phyloP scores from a whole-genome alignment of 106 monocot species.

The Allium sativum region DNA sequence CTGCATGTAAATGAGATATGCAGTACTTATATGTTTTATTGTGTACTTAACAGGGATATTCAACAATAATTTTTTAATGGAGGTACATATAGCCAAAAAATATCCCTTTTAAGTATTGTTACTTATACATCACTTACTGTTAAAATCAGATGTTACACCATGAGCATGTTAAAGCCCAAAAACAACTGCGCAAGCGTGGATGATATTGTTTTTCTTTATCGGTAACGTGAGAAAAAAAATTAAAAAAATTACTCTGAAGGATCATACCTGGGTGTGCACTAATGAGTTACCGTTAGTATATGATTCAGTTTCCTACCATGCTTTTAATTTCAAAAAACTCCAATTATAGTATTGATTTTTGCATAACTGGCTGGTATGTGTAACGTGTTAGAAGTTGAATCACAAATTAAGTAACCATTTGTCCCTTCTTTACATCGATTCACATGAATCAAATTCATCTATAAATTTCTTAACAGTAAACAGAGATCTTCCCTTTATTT shows the following conservation, averaged over 20 bases:
- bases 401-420: too few species aligned
- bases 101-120: too few species aligned
- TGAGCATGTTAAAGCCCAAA: constrained; percentile 82
- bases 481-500: too few species aligned
- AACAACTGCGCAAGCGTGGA: constrained; percentile 25
- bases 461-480: too few species aligned
- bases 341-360: constrained; percentile 69
- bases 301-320: background rate
- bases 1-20: too few species aligned
- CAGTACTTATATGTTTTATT: constrained; percentile 50
- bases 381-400: background rate
- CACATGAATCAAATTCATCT: too few species aligned
- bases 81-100: constrained; percentile 19
- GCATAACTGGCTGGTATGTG: constrained; percentile 83
- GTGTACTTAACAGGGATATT: constrained; percentile 91
- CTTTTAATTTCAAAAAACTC: background rate
- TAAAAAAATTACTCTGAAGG: constrained; percentile 37
- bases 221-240: constrained; percentile 24
- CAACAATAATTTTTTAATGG: constrained; percentile 37
- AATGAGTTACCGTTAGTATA: constrained; percentile 64
- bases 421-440: too few species aligned
- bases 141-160: constrained; percentile 72
- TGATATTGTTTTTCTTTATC: constrained; percentile 80
- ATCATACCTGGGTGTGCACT: constrained; percentile 77
- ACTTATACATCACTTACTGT: background rate